Evolutionary conservation across 441 rosid species (phyloP), one percentile per base, ranked within the genome.

Genomic region (Hura crepitans): DNA sequence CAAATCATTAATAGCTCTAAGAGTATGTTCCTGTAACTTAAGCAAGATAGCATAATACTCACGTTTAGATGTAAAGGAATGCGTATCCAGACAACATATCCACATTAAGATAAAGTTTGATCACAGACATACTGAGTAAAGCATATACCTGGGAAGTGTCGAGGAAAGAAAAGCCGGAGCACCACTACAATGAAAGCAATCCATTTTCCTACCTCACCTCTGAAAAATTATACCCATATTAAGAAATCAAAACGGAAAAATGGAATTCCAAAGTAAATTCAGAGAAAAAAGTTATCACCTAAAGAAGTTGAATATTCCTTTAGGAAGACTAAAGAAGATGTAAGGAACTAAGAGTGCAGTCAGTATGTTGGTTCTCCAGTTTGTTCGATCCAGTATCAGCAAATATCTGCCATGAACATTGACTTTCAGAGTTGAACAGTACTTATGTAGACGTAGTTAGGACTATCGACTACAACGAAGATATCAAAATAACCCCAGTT

Each of bases 361-460:
- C 70, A 92, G 84, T 80, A 92, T 89, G 70, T 88, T 89, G 7
- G 89, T 86, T 80, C 82, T 91, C 97, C 97, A 89, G 75, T 91
- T 89, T 57, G 94, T 92, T 66, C 89, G 88, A 74, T 91, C 97
- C 82, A 89, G 60, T 65, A 91, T 81, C 82, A 91, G 70, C 81
- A 91, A 74, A 81, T 91, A 92, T 55, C 97, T 89, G 84, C 80
- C 77, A 39, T 54, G n/a, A 64, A 56, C 55, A 55, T n/a, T 20
- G 6, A 27, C 27, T 51, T 51, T 51, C 13, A 51, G 6, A n/a
- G 20, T 6, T 51, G n/a, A 5, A 27, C 27, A 1, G 11, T 3
- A n/a, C 9, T 15, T 49, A 15, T 13, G n/a, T 18, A 4, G 51
- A 47, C 17, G 14, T 5, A 53, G 27, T 54, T 11, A 68, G 9